A percentile compares a stretch with the other conserved stretches of the same genome.
Conservation (phyloP, 306 rosid species). For the Rubus idaeus region DNA sequence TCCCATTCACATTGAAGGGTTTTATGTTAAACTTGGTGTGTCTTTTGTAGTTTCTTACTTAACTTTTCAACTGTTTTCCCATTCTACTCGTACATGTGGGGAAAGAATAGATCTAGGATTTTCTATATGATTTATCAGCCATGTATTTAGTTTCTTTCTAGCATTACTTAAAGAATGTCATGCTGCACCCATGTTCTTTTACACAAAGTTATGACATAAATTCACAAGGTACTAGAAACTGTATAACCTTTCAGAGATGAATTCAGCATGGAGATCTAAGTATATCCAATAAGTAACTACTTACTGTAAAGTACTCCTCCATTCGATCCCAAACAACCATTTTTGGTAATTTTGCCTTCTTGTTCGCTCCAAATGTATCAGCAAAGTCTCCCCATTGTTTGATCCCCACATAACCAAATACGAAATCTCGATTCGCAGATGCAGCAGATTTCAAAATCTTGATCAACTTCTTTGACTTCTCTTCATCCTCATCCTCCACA, state of each 20-base stretch:
- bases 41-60: background rate
- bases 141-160: background rate
- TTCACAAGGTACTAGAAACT: slow-evolving; percentile 17
- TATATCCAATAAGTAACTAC: slow-evolving; percentile 26
- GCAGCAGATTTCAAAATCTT: slow-evolving; percentile 88
- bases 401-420: slow-evolving; percentile 85
- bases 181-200: background rate
- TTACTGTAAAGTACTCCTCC: slow-evolving; percentile 72
- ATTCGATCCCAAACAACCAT: slow-evolving; percentile 85
- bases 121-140: too few species aligned
- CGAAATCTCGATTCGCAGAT: slow-evolving; percentile 86
- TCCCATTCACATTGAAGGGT: background rate
- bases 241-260: slow-evolving; percentile 17
- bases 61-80: background rate
- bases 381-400: slow-evolving; percentile 84
- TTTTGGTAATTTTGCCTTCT: slow-evolving; percentile 61
- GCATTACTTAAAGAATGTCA: background rate
- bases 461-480: slow-evolving; percentile 56
- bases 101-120: background rate
- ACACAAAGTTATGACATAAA: background rate
- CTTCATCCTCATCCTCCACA: slow-evolving; percentile 78
- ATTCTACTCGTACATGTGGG: background rate
- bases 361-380: slow-evolving; percentile 61
- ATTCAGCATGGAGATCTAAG: slow-evolving; percentile 11
- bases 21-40: background rate